Percentiles rank a stretch among this genome's conserved stretches.
Evolutionary conservation across 768 basidiomycete genomes (phyloP).

Genomic region (Macrocybe gigantea): DNA sequence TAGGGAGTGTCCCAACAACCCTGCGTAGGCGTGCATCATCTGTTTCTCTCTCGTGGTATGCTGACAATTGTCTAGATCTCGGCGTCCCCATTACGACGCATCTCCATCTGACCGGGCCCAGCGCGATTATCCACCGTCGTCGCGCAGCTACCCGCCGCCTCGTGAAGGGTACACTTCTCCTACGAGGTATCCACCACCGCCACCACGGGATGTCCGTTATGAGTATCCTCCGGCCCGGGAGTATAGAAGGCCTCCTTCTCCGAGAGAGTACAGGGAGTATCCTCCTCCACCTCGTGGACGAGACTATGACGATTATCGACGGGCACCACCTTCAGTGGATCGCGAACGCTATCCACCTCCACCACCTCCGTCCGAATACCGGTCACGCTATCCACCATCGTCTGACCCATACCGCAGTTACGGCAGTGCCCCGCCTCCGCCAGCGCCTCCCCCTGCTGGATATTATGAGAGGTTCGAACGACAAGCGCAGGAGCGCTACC

Average conservation of each 20-base stretch:
- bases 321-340: conserved; percentile 37
- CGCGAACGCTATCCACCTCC: conserved; percentile 51
- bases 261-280: conserved; percentile 67
- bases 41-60: neutral
- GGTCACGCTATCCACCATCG: conserved; percentile 53
- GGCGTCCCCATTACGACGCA: conserved; percentile 42
- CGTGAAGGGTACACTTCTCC: conserved; percentile 53
- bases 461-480: conserved; percentile 61
- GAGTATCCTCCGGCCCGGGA: conserved; percentile 58
- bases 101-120: conserved; percentile 56
- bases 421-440: conserved; percentile 45
- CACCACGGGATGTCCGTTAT: conserved; percentile 56
- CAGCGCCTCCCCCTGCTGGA: conserved; percentile 40
- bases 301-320: conserved; percentile 69
- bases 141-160: conserved; percentile 32
- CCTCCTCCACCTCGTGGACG: conserved; percentile 41
- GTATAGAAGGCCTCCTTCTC: conserved; percentile 54
- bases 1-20: conserved; percentile 69
- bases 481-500: conserved; percentile 46
- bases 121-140: conserved; percentile 44
- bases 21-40: conserved; percentile 36
- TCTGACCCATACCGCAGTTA: conserved; percentile 47
- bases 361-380: conserved; percentile 42
- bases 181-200: conserved; percentile 24
- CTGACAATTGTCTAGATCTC: conserved; percentile 18